These are phyloP conservation scores for Balakata baccata DNA, from an alignment of 345 rosid genomes.

Conservation along the genomic window DNA sequence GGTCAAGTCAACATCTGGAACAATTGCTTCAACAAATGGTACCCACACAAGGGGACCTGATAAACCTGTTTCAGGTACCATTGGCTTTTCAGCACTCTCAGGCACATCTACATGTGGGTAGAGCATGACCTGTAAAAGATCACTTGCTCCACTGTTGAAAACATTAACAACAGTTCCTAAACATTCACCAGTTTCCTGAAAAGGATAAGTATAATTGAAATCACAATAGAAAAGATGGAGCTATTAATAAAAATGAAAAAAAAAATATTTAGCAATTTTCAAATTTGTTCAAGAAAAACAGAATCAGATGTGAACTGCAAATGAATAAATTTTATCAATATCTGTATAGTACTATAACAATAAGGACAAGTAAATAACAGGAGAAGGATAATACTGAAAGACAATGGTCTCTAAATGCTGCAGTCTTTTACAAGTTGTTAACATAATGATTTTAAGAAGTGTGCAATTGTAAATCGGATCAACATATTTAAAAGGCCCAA, in stretches of 20 bases:
- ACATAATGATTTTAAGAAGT: not conserved
- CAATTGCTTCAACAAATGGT: constrained; percentile 85
- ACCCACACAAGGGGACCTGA: constrained; percentile 67
- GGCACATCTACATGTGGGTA: constrained; percentile 34
- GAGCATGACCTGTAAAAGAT: constrained; percentile 72
- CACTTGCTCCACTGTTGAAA: constrained; percentile 73
- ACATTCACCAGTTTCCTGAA: constrained; percentile 69
- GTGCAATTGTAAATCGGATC: not conserved
- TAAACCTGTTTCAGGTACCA: constrained; percentile 26
- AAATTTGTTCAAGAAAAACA: not conserved
- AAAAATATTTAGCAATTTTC: not conserved
- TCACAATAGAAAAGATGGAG: not conserved
- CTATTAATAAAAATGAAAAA: not conserved
- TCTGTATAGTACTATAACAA: not conserved
- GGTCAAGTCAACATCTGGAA: constrained; percentile 68
- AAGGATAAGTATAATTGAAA: constrained; percentile 3
- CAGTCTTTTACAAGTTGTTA: not conserved
- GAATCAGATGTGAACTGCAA: not conserved
- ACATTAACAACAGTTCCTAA: constrained; percentile 76
- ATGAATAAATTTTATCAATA: not conserved
- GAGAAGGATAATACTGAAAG: not conserved
- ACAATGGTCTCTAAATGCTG: not conserved
- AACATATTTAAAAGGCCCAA: not conserved
- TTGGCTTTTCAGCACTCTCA: constrained; percentile 42
- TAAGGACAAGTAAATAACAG: not conserved